Conservation (phyloP, 352 stramenopile genomes). For the Pythium sp. region DNA sequence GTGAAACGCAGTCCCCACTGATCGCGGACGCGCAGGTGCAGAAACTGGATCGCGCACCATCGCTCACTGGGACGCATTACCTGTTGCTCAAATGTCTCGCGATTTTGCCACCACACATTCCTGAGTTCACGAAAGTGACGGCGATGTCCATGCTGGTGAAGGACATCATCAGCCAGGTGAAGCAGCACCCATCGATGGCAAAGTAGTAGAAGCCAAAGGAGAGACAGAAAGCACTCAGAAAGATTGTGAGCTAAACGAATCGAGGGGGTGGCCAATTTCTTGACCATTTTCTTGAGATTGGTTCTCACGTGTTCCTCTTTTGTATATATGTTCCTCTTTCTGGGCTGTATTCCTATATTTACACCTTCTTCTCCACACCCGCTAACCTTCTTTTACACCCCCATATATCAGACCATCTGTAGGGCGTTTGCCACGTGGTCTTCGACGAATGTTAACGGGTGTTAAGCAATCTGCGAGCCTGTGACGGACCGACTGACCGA, state of each 20-base stretch:
- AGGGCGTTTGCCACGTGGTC: background rate
- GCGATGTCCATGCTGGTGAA: conserved; percentile 85
- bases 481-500: background rate
- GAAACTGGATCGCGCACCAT: conserved; percentile 64
- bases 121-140: conserved; percentile 65
- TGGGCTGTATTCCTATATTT: background rate
- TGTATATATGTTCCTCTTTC: background rate
- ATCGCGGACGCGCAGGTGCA: conserved; percentile 58
- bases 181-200: conserved; percentile 28
- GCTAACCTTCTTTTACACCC: background rate
- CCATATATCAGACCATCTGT: background rate
- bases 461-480: background rate
- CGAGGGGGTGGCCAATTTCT: background rate
- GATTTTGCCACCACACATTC: conserved; percentile 35
- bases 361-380: background rate
- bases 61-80: conserved; percentile 73
- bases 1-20: conserved; percentile 46
- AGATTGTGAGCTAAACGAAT: background rate
- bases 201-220: conserved; percentile 7
- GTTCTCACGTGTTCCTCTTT: background rate
- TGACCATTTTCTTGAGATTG: no score
- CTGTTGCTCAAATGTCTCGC: conserved; percentile 66
- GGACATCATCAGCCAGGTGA: conserved; percentile 71
- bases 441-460: background rate
- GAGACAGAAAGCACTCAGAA: background rate